phyloP scores from a whole-genome alignment of 495 filamentous ascomycete species.

The Cercophora samala region DNA sequence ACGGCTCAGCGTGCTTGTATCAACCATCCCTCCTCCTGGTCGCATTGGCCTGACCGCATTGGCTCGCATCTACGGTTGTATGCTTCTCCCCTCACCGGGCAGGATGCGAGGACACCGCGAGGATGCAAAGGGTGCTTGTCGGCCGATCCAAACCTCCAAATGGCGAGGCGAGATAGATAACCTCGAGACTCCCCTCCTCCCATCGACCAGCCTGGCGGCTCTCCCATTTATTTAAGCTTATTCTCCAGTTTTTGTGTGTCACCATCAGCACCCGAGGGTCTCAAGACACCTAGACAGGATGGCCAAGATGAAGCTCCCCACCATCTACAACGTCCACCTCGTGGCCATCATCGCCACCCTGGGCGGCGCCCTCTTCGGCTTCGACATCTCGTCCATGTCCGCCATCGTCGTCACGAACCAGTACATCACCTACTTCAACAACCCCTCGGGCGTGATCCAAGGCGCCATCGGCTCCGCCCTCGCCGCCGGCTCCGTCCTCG shows the following conservation, averaged over 20 bases:
- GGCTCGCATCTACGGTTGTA: conserved; percentile 3
- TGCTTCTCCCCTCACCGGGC: neutral
- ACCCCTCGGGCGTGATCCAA: conserved; percentile 60
- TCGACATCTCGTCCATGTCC: conserved; percentile 40
- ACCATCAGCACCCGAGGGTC: neutral
- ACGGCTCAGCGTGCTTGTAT: neutral
- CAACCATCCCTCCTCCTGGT: neutral
- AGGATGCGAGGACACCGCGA: neutral
- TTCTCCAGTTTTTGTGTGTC: neutral
- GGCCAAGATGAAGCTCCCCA: conserved; percentile 37
- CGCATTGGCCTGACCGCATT: neutral
- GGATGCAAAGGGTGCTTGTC: neutral
- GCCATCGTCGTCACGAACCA: conserved; percentile 69
- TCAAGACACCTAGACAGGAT: neutral
- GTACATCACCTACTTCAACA: conserved; percentile 64
- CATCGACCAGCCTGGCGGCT: conserved; percentile 1
- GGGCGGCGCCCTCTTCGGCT: conserved; percentile 62
- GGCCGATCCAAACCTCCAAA: neutral
- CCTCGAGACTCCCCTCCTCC: neutral
- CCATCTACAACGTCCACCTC: conserved; percentile 61
- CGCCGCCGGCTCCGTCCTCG: conserved; percentile 23
- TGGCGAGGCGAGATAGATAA: neutral
- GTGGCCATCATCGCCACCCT: conserved; percentile 60
- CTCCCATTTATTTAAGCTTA: neutral
- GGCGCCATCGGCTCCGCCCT: conserved; percentile 57